Percentiles rank a stretch among this genome's conserved stretches.
Evolutionary conservation across 768 basidiomycete genomes (phyloP).

Genomic region (Russula foetens): DNA sequence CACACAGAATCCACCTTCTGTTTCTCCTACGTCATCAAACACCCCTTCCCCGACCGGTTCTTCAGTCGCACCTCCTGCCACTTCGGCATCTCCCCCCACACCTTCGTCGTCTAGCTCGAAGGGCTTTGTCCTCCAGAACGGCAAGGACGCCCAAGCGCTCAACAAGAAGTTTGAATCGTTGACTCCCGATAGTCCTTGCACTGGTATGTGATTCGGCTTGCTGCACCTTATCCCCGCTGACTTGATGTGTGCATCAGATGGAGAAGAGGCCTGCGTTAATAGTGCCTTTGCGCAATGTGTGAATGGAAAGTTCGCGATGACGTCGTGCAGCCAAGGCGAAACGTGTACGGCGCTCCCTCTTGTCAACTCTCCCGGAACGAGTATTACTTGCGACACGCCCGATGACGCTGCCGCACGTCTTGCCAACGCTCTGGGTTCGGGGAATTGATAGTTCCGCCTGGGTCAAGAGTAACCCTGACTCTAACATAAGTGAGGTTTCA

Average conservation of each 20-base stretch:
- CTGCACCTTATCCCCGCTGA: background rate
- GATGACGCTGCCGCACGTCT: slow-evolving; percentile 30
- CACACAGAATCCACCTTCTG: slow-evolving; percentile 9
- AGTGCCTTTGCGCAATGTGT: slow-evolving; percentile 36
- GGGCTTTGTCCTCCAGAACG: slow-evolving; percentile 27
- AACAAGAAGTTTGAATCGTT: slow-evolving; percentile 30
- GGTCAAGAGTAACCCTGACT: too few relatives aligned
- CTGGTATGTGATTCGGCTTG: slow-evolving; percentile 19
- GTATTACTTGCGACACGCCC: slow-evolving; percentile 29
- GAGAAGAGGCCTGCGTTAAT: slow-evolving; percentile 31
- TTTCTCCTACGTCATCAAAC: background rate
- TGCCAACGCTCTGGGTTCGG: slow-evolving; percentile 24
- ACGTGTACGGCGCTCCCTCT: slow-evolving; percentile 36
- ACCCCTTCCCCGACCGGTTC: background rate
- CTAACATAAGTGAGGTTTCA: too few relatives aligned
- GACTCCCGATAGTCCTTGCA: slow-evolving; percentile 25
- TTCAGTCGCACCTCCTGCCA: background rate
- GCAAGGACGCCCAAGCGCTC: slow-evolving; percentile 30
- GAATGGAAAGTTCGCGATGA: slow-evolving; percentile 28
- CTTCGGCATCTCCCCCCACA: background rate
- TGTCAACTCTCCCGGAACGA: slow-evolving; percentile 34
- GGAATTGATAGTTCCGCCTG: too few relatives aligned
- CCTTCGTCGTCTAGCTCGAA: background rate
- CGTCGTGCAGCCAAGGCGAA: slow-evolving; percentile 27
- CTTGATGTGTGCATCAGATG: slow-evolving; percentile 20